Conservation (phyloP, 495 filamentous ascomycete species). For the Penicillium crystallinum region DNA sequence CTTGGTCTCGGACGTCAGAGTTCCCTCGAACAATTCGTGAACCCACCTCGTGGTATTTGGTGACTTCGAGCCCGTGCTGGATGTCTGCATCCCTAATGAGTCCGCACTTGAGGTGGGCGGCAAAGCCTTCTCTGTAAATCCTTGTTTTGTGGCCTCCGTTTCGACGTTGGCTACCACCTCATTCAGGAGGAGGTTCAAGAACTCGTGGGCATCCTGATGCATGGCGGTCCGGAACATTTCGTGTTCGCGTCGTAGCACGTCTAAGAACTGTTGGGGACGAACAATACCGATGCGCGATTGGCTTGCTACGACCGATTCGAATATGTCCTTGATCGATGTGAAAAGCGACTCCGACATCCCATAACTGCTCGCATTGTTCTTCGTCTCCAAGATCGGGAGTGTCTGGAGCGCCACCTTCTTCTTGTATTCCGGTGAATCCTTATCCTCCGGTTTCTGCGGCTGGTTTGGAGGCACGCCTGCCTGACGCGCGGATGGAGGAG, state of each 20-base stretch:
- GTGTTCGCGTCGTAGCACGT: conserved; percentile 87
- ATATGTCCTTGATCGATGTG: conserved; percentile 91
- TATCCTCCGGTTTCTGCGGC: conserved; percentile 70
- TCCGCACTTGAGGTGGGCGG: conserved; percentile 35
- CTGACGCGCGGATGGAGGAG: conserved; percentile 36
- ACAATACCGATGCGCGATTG: conserved; percentile 80
- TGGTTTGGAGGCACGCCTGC: conserved; percentile 47
- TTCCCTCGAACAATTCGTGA: conserved; percentile 93
- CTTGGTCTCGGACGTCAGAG: conserved; percentile 90
- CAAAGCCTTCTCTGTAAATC: conserved; percentile 32
- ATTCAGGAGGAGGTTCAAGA: conserved; percentile 91
- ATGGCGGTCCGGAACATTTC: conserved; percentile 96
- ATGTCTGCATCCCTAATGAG: conserved; percentile 36
- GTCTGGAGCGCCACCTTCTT: conserved; percentile 89
- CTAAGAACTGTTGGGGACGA: conserved; percentile 89
- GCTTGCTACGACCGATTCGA: conserved; percentile 82
- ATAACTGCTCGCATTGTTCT: conserved; percentile 73
- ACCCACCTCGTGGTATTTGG: conserved; percentile 76
- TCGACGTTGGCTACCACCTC: conserved; percentile 94
- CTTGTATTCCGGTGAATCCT: conserved; percentile 88
- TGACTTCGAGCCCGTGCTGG: conserved; percentile 42
- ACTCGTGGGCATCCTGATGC: conserved; percentile 98
- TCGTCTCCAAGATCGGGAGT: conserved; percentile 76
- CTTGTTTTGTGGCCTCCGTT: conserved; percentile 60
- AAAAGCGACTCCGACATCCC: conserved; percentile 95